Conservation (phyloP, 2,329 filamentous ascomycete species). For the Diaporthe aspalathi region DNA sequence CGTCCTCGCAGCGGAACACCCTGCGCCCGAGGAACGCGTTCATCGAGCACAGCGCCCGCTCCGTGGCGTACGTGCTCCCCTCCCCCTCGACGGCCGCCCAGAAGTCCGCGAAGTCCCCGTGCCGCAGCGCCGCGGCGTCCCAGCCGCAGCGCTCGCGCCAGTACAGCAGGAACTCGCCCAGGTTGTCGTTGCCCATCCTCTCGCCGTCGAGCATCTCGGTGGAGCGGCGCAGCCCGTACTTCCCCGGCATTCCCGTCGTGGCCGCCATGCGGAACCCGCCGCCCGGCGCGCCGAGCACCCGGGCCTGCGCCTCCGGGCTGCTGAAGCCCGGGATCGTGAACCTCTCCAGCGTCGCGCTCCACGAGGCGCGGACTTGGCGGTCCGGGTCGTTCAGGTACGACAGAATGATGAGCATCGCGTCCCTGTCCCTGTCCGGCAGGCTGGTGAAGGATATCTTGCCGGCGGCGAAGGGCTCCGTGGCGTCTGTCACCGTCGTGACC, state of each 20-base stretch:
- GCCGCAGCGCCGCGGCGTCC: conserved; percentile 21
- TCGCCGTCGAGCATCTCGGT: conserved; percentile 33
- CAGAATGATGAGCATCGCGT: conserved; percentile 31
- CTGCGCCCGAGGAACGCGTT: conserved; percentile 28
- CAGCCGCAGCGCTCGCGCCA: conserved; percentile 36
- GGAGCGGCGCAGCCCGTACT: conserved; percentile 35
- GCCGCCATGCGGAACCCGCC: conserved; percentile 18
- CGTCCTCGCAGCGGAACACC: conserved; percentile 34
- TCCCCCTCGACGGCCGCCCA: conserved; percentile 19
- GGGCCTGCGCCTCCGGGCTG: conserved; percentile 34
- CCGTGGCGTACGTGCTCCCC: conserved; percentile 17
- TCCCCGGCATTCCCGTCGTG: conserved; percentile 19
- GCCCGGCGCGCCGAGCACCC: not conserved
- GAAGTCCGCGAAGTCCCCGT: conserved; percentile 29
- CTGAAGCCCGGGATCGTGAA: conserved; percentile 28
- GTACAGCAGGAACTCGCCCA: conserved; percentile 39
- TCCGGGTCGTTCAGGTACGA: conserved; percentile 35
- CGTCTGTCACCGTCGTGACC: not conserved
- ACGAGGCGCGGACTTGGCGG: conserved; percentile 36
- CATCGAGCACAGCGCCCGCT: conserved; percentile 36
- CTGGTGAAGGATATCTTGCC: conserved; percentile 11
- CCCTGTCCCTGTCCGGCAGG: conserved; percentile 14
- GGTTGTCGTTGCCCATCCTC: conserved; percentile 33
- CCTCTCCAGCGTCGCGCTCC: conserved; percentile 36
- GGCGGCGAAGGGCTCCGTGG: conserved; percentile 23